Evolutionary conservation across 768 basidiomycete species (phyloP), one percentile per base, ranked within the genome.

Genomic region (Auricularia sp.): DNA sequence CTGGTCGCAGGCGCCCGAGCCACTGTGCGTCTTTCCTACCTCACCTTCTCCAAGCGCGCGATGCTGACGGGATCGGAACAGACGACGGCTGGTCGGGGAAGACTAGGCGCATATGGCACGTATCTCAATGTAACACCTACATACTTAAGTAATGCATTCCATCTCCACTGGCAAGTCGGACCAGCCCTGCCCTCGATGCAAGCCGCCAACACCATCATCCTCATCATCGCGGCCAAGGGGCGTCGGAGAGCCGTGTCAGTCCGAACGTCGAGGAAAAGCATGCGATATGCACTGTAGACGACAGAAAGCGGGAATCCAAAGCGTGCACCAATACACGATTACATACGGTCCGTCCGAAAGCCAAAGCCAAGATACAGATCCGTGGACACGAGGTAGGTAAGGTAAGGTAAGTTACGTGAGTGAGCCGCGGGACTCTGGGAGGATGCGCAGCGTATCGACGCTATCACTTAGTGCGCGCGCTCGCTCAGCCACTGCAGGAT

Each of bases 401-500:
- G 13, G 8, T 42, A 42, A 42, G 39, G 13, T 7, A 42, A 29
- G 29, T 29, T 29, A 29, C 29, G 39, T 8, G 13, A 4, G 39
- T 8, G 39, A 42, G 39, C 39, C 8, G 39, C 13, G 13, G 39
- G 13, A 42, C 29, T 29, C 29, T 29, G 29, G 39, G 8, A 51
- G 47, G 1, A 18, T 8, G 21, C 6, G 47, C 6, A 51, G 18
- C 14, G 47, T 51, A 6, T 51, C 29, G 29, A 29, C 29, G 29
- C 29, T 29, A 29, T 29, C 29, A 29, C 29, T 51, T 33, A 92
- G 73, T 89, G 89, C 65, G 92, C 84, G 33, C 86, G 83, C 63
- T 83, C 85, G 36, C 90, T 80, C 54, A 96, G 80, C 94, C 94
- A 96, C 70, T 94, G 85, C 11, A 96, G 75, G 6, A 95, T 87